Evolutionary conservation across 2,329 filamentous ascomycete species (phyloP).

Genomic region (Botrytis squamosa): DNA sequence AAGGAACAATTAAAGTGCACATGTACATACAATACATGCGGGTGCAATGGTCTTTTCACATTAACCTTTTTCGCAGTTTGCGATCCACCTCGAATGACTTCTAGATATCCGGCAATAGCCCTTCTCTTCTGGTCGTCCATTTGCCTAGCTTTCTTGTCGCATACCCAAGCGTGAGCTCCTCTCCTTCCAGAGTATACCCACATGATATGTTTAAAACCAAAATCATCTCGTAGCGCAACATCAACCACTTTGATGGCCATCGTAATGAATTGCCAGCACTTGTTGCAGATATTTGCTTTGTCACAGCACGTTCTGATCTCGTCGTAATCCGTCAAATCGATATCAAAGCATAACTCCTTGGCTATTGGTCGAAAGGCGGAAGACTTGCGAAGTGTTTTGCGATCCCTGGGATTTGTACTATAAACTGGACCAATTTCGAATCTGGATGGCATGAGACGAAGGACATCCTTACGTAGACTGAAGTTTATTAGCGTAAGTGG

Average conservation of each 20-base stretch:
- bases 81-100: conserved; percentile 82
- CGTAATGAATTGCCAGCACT: conserved; percentile 96
- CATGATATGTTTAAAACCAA: conserved; percentile 93
- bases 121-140: conserved; percentile 84
- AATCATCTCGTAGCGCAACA: conserved; percentile 82
- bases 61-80: conserved; percentile 88
- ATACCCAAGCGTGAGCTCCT: conserved; percentile 98
- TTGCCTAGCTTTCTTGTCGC: conserved; percentile 78
- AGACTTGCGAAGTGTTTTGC: conserved; percentile 80
- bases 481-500: conserved; percentile 27
- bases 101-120: conserved; percentile 85
- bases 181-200: conserved; percentile 98
- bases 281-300: conserved; percentile 87
- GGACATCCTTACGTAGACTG: conserved; percentile 85
- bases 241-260: conserved; percentile 97
- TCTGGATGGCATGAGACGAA: conserved; percentile 83
- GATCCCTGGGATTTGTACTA: conserved; percentile 86
- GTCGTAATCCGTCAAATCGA: conserved; percentile 98
- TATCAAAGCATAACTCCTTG: conserved; percentile 98
- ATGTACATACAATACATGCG: conserved; percentile 68
- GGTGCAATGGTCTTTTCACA: conserved; percentile 79
- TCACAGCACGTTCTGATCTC: conserved; percentile 93
- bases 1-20: not conserved
- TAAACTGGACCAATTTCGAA: conserved; percentile 99
- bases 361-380: conserved; percentile 80